Evolutionary conservation across 2,329 filamentous ascomycete species (phyloP).

Genomic region (Talaromyces sp.): DNA sequence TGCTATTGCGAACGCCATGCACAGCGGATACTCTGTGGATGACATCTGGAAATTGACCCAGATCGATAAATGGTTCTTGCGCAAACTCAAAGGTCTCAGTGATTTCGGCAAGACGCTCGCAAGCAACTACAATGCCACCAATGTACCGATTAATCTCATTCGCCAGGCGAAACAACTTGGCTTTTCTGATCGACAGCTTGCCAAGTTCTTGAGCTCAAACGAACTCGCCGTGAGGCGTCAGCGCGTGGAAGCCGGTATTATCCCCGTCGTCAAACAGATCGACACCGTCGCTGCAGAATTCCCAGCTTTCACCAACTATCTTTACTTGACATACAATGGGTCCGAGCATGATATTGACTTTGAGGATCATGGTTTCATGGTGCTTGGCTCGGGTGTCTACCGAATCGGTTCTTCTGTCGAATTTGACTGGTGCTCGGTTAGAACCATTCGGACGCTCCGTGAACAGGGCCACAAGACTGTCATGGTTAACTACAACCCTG

Average conservation of each 20-base stretch:
- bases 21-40: slow-evolving; percentile 85
- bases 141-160: slow-evolving; percentile 61
- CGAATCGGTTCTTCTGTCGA: slow-evolving; percentile 96
- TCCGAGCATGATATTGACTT: slow-evolving; percentile 79
- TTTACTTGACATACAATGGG: slow-evolving; percentile 94
- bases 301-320: slow-evolving; percentile 89
- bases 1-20: slow-evolving; percentile 97
- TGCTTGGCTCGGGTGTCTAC: slow-evolving; percentile 92
- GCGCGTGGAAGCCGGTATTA: slow-evolving; percentile 79
- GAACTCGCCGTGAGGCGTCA: slow-evolving; percentile 82
- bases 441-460: slow-evolving; percentile 85
- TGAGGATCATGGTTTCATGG: slow-evolving; percentile 90
- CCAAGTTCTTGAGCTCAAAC: slow-evolving; percentile 91
- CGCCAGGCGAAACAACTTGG: slow-evolving; percentile 87
- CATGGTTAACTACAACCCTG: slow-evolving; percentile 93
- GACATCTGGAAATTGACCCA: slow-evolving; percentile 98
- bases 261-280: slow-evolving; percentile 93
- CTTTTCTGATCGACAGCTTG: slow-evolving; percentile 89
- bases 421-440: slow-evolving; percentile 98
- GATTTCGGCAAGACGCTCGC: slow-evolving; percentile 81
- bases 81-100: slow-evolving; percentile 83
- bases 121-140: slow-evolving; percentile 60
- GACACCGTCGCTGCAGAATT: slow-evolving; percentile 98
- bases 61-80: slow-evolving; percentile 98
- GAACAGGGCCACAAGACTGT: slow-evolving; percentile 85